Conservation (phyloP, 345 rosid genomes). For the Euphorbia tirucalli region DNA sequence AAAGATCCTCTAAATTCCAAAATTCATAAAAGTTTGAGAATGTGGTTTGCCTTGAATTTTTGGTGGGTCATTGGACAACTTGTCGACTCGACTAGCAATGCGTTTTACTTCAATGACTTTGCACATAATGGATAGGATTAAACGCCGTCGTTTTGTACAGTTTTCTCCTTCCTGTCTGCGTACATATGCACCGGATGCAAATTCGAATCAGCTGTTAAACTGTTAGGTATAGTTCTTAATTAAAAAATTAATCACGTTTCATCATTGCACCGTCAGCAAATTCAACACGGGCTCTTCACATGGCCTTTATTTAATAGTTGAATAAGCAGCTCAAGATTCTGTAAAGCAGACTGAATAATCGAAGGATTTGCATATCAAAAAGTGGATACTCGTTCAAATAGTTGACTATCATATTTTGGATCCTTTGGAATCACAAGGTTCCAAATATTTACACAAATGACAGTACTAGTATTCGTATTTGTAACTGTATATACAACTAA, state of each 20-base stretch:
- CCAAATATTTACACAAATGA: constrained; percentile 5
- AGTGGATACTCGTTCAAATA: background rate
- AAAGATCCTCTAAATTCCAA: no score
- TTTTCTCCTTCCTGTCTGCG: no score
- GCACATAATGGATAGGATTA: constrained; percentile 4
- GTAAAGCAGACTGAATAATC: background rate
- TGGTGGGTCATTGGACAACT: background rate
- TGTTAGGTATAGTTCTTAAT: background rate
- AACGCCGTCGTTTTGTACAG: background rate
- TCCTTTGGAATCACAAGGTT: background rate
- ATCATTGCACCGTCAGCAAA: no score
- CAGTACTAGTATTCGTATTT: no score
- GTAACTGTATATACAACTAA: constrained; percentile 11
- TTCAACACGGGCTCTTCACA: background rate
- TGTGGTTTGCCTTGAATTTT: background rate
- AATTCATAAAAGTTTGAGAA: no score
- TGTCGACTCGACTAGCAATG: constrained; percentile 11
- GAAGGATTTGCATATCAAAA: background rate
- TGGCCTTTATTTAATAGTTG: background rate
- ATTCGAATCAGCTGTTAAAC: background rate
- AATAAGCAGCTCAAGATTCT: background rate
- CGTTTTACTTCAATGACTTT: constrained; percentile 23
- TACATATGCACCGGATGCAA: no score
- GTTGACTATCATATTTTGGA: background rate
- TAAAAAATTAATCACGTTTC: no score